These are phyloP conservation scores for Citrullus amarus DNA, from an alignment of 306 rosid genomes.

Conservation along the genomic window DNA sequence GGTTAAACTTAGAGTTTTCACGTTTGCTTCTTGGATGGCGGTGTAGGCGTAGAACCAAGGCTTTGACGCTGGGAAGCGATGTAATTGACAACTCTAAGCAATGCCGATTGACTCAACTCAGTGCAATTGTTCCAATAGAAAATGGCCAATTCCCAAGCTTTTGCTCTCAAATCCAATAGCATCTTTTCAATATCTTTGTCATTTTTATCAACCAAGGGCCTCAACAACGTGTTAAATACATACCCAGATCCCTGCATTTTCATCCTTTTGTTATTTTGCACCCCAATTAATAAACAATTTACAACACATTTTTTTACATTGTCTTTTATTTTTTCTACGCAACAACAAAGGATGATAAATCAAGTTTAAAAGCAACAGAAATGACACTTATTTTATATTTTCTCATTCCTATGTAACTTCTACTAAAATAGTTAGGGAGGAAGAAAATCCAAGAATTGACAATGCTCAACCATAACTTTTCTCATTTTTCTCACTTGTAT, in stretches of 20 bases:
- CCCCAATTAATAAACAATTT: too few species aligned
- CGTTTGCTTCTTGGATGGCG: background rate
- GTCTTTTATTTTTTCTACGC: too few species aligned
- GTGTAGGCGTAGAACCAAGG: background rate
- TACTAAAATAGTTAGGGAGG: too few species aligned
- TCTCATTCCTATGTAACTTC: too few species aligned
- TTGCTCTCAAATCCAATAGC: slow-evolving; percentile 38
- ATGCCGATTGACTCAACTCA: slow-evolving; percentile 45
- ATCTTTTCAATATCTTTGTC: slow-evolving; percentile 57
- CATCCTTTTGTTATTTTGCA: too few species aligned
- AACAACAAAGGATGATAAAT: too few species aligned
- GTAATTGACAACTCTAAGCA: slow-evolving; percentile 18
- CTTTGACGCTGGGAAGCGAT: background rate
- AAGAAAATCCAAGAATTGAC: too few species aligned
- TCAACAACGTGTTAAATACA: slow-evolving; percentile 40
- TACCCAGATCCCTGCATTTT: slow-evolving; percentile 42
- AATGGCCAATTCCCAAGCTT: slow-evolving; percentile 46
- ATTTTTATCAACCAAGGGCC: slow-evolving; percentile 40
- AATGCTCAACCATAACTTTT: too few species aligned
- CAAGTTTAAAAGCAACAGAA: too few species aligned
- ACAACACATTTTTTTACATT: too few species aligned
- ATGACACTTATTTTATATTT: too few species aligned
- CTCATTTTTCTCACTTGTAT: too few species aligned
- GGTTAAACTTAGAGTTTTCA: background rate
- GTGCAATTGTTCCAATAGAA: slow-evolving; percentile 52